Evolutionary conservation across 2,329 filamentous ascomycete genomes (phyloP), one percentile per base, ranked within the genome.

Genomic region (Orbilia quercus): DNA sequence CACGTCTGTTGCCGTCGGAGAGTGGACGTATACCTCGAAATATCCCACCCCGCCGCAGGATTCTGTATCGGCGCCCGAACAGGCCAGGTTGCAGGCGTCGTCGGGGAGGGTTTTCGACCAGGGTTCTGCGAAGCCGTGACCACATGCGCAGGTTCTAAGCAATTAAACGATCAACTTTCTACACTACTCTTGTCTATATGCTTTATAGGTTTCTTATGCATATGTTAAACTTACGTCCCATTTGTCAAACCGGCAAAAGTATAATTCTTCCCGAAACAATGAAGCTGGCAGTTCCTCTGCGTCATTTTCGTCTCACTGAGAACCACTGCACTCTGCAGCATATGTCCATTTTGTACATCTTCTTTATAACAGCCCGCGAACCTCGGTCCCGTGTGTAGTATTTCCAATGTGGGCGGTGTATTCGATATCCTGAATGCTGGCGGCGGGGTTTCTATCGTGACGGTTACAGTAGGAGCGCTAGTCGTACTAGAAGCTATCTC

Each of bases 101-200:
- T 48, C 57, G 1, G 23, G 11, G 5, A 40, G 16, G 6, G 18
- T 16, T 7, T 40, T 28, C 1, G 11, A 5, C 57, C 57, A 60
- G 25, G 57, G 20, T 3, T 59, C 16, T 6, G 20, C 57, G 16
- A 60, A 28, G 4, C 1, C 12, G 1, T 40, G 12, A 28, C 57
- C 44, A n/a, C 57, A 60, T 6, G 44, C 57, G 31, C 57, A 60
- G 7, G 20, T 50, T 12, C 57, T 60, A 48, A n/a, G n/a, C n/a
- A n/a, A n/a, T n/a, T n/a, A n/a, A n/a, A n/a, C n/a, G n/a, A n/a
- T n/a, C n/a, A n/a, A n/a, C n/a, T n/a, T n/a, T n/a, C n/a, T n/a
- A n/a, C n/a, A n/a, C n/a, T n/a, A n/a, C n/a, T n/a, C n/a, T n/a
- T n/a, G n/a, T 7, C 12, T 58, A 12, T 45, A 25, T 16, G 47